Evolutionary conservation across 768 basidiomycete genomes (phyloP), one percentile per base, ranked within the genome.

Genomic region (Mycena crocata): DNA sequence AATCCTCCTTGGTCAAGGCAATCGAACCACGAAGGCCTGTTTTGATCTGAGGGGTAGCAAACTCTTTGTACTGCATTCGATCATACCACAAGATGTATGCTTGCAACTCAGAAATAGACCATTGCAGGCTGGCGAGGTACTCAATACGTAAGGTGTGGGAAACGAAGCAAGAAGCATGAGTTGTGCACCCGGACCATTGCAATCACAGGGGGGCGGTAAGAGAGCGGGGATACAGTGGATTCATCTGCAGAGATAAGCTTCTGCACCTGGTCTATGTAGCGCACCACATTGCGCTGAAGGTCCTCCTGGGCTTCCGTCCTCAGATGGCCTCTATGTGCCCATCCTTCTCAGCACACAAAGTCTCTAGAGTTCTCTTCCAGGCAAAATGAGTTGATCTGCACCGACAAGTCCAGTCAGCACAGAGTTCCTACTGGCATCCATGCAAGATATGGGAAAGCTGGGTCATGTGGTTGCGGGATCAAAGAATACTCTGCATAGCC

Each of bases 71-170:
- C 1, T 49, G 46, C 15, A 59, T 49, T 1, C 35, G 58, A 39
- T 59, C 58, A n/a, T 50, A n/a, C 58, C 46, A 59, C 35, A 59
- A 7, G 12, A 24, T 32, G 17, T 59, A 59, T 12, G 58, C 58
- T 13, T 59, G 58, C 13, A 59, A 24, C 34, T 59, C 58, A 2
- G 46, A 45, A 1, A 39, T 24, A 5, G 58, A 35, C 3, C 48
- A 35, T 21, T 59, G 46, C 6, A 59, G 46, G 1, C 46, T 46
- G 2, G 46, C 46, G 3, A 49, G 19, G 39, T 59, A 59, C 30
- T 59, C 58, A 2, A 59, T 46, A 59, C 13, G 46, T 59, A 1
- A 59, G 42, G 26, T 59, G 42, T 0, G 58, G 42, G 26, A 50
- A 39, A 1, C 46, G 46, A 5, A 24, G 42, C 28, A 32, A 59